These are phyloP conservation scores for Kurtzmaniella fragi DNA, from an alignment of 805 yeast genomes.

Conservation along the genomic window DNA sequence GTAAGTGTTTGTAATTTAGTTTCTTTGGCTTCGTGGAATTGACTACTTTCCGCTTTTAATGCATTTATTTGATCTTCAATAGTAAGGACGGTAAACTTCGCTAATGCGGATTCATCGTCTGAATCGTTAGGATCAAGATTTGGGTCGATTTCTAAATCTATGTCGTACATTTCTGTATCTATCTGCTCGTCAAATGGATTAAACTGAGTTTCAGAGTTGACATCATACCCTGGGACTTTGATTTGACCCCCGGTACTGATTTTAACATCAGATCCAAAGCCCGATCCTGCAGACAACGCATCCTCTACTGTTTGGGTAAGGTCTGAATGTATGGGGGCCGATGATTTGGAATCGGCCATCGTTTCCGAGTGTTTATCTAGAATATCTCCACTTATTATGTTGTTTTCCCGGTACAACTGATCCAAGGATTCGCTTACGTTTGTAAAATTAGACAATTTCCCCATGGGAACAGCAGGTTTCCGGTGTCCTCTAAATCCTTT, in stretches of 20 bases:
- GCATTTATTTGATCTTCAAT: slow-evolving; percentile 2
- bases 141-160: slow-evolving; percentile 4
- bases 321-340: not conserved
- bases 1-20: not conserved
- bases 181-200: slow-evolving; percentile 1
- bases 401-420: slow-evolving; percentile 9
- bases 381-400: slow-evolving; percentile 15
- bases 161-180: slow-evolving; percentile 6
- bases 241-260: not conserved
- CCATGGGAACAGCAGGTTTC: slow-evolving; percentile 10
- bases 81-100: too few relatives aligned
- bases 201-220: too few relatives aligned
- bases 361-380: slow-evolving; percentile 14
- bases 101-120: too few relatives aligned
- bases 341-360: slow-evolving; percentile 10
- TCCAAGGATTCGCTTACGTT: not conserved
- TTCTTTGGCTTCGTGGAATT: not conserved
- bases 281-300: slow-evolving; percentile 1
- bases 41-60: not conserved
- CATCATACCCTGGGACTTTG: too few relatives aligned
- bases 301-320: not conserved
- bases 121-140: too few relatives aligned
- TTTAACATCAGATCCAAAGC: not conserved
- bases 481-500: slow-evolving; percentile 5
- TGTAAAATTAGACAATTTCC: slow-evolving; percentile 10